phyloP scores from a whole-genome alignment of 495 filamentous ascomycete species.

The Talaromyces stipitatus region DNA sequence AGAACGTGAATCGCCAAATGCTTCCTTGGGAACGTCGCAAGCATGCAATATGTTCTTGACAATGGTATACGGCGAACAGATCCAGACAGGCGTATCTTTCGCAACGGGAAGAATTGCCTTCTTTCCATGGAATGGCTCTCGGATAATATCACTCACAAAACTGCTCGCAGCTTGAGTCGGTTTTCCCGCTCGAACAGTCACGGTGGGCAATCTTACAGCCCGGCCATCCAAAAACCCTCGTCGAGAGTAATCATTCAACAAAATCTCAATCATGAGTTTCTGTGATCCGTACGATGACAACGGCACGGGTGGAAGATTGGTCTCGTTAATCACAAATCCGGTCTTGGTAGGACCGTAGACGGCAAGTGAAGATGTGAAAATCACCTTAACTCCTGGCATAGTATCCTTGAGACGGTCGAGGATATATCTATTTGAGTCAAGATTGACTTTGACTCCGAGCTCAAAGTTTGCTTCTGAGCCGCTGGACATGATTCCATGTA shows the following conservation, averaged over 20 bases:
- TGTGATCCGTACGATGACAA: conserved; percentile 68
- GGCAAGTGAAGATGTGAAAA: conserved; percentile 52
- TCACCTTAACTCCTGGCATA: conserved; percentile 53
- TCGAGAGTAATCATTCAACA: conserved; percentile 71
- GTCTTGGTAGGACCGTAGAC: conserved; percentile 49
- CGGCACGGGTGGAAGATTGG: conserved; percentile 55
- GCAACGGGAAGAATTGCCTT: conserved; percentile 56
- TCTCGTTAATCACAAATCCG: conserved; percentile 44
- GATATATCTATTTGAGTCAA: conserved; percentile 60
- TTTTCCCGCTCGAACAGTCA: conserved; percentile 64
- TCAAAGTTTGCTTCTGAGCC: conserved; percentile 70
- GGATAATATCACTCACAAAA: conserved; percentile 68
- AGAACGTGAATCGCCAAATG: conserved; percentile 48
- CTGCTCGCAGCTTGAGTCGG: conserved; percentile 69
- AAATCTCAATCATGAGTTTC: conserved; percentile 67
- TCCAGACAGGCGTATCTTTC: conserved; percentile 50
- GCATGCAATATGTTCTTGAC: conserved; percentile 65
- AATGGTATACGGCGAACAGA: conserved; percentile 60
- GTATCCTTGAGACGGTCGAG: conserved; percentile 51
- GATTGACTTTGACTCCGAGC: conserved; percentile 63
- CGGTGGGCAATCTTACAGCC: conserved; percentile 63
- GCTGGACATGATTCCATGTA: conserved; percentile 84
- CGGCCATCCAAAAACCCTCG: conserved; percentile 61
- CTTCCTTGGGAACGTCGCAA: conserved; percentile 44
- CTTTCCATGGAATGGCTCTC: conserved; percentile 55